Evolutionary conservation across 192 early-diverging fungal species (phyloP).

Genomic region (Physocladia obscura): DNA sequence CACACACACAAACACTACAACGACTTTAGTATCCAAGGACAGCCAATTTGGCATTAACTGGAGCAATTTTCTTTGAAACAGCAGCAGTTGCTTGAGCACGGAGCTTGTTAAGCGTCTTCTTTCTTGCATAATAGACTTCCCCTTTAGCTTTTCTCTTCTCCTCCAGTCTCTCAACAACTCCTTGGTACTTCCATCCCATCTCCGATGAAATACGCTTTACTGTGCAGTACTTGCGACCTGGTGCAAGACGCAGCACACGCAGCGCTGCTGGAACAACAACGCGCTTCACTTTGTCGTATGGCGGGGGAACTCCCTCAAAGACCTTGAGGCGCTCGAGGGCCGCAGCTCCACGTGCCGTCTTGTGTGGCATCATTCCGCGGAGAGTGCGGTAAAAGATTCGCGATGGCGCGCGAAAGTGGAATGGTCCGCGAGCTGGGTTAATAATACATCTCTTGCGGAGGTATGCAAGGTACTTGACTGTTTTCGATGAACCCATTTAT

Average conservation of each 20-base stretch:
- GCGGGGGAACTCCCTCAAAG: conserved; percentile 98
- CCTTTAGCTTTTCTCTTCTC: conserved; percentile 97
- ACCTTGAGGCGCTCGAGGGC: conserved; percentile 97
- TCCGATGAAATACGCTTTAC: conserved; percentile 90
- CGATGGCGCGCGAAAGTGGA: conserved; percentile 98
- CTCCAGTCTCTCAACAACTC: conserved; percentile 93
- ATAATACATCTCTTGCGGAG: conserved; percentile 96
- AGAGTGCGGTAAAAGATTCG: conserved; percentile 95
- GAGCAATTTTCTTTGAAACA: conserved; percentile 54
- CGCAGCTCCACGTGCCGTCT: conserved; percentile 95
- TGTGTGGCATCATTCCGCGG: conserved; percentile 99
- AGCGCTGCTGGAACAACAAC: conserved; percentile 96
- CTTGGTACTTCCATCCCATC: conserved; percentile 99
- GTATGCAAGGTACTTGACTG: conserved; percentile 94
- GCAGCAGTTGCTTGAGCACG: conserved; percentile 73
- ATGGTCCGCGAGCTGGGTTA: conserved; percentile 94
- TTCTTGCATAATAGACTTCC: conserved; percentile 90
- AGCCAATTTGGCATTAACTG: conserved; percentile 62
- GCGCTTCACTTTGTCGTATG: conserved; percentile 95
- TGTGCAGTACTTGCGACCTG: conserved; percentile 97
- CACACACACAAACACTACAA: not conserved
- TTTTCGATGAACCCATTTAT: not conserved
- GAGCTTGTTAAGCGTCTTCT: conserved; percentile 54
- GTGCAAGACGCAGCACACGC: conserved; percentile 93
- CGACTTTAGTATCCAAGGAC: conserved; percentile 61